Evolutionary conservation across 768 basidiomycete species (phyloP).

Genomic region (Calocybe gangraenosa): DNA sequence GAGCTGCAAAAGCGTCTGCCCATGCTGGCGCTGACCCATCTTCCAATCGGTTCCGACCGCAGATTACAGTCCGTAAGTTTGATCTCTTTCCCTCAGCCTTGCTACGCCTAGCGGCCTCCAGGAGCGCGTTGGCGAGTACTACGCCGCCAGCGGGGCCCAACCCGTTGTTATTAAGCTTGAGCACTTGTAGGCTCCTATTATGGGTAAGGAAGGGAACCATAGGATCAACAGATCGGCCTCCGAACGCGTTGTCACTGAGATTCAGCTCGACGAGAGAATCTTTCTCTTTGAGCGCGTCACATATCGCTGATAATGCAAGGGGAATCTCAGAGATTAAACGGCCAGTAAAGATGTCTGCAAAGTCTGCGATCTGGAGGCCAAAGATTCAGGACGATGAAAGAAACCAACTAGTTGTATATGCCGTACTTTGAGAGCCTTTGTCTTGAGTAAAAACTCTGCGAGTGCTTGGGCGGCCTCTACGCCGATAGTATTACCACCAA

Average conservation of each 20-base stretch:
- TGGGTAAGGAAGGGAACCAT: slow-evolving; percentile 86
- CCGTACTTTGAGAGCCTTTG: slow-evolving; percentile 67
- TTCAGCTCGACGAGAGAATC: slow-evolving; percentile 82
- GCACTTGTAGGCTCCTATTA: slow-evolving; percentile 76
- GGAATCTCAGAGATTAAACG: slow-evolving; percentile 96
- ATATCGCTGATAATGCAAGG: slow-evolving; percentile 80
- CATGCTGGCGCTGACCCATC: slow-evolving; percentile 80
- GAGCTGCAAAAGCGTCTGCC: slow-evolving; percentile 85
- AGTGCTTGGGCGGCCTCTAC: slow-evolving; percentile 85
- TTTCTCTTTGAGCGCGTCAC: slow-evolving; percentile 80
- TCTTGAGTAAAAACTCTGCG: slow-evolving; percentile 70
- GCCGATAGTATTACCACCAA: slow-evolving; percentile 93
- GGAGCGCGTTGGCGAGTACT: slow-evolving; percentile 80
- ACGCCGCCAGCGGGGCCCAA: slow-evolving; percentile 87
- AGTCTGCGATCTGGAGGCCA: slow-evolving; percentile 74
- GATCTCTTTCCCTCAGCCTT: slow-evolving; percentile 63
- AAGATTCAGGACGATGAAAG: no score
- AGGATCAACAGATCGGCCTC: slow-evolving; percentile 90
- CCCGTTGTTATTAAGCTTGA: slow-evolving; percentile 96
- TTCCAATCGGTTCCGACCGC: slow-evolving; percentile 95
- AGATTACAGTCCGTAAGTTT: slow-evolving; percentile 77
- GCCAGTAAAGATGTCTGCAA: slow-evolving; percentile 97
- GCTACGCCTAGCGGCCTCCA: slow-evolving; percentile 66
- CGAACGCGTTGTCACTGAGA: slow-evolving; percentile 95
- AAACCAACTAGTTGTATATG: no score